These are phyloP conservation scores for Solanum chacoense DNA, from an alignment of 305 asterid genomes.

Conservation along the genomic window DNA sequence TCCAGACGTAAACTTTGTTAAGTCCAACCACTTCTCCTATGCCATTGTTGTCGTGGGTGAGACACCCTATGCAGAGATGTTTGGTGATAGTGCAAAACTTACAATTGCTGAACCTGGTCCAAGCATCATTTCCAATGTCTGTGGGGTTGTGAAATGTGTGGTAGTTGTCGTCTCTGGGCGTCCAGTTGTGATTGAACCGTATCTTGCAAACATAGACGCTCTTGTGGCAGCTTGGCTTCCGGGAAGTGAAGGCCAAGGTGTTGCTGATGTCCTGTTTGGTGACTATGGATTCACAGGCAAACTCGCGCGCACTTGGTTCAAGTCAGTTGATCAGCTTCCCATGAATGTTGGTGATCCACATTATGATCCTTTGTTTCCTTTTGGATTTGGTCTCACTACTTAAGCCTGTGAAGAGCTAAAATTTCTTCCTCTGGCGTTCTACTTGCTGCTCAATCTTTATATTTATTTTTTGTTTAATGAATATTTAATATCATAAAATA, in stretches of 20 bases:
- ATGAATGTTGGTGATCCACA: constrained; percentile 67
- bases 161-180: constrained; percentile 61
- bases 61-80: constrained; percentile 40
- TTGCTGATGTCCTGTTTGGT: constrained; percentile 51
- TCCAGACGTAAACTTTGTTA: constrained; percentile 25
- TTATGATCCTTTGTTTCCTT: constrained; percentile 56
- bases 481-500: neutral
- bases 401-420: constrained; percentile 9
- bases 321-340: constrained; percentile 53
- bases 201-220: constrained; percentile 31
- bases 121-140: constrained; percentile 33
- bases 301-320: constrained; percentile 63
- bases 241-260: constrained; percentile 67
- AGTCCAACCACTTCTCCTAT: constrained; percentile 27
- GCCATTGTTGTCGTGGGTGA: constrained; percentile 47
- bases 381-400: constrained; percentile 51
- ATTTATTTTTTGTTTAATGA: neutral
- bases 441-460: neutral
- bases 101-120: constrained; percentile 42
- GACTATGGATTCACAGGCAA: constrained; percentile 56
- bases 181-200: constrained; percentile 50
- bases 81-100: constrained; percentile 37
- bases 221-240: constrained; percentile 86
- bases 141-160: constrained; percentile 39
- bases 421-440: neutral